phyloP scores from a whole-genome alignment of 441 rosid genomes.

The Euphorbia neoarborescens region DNA sequence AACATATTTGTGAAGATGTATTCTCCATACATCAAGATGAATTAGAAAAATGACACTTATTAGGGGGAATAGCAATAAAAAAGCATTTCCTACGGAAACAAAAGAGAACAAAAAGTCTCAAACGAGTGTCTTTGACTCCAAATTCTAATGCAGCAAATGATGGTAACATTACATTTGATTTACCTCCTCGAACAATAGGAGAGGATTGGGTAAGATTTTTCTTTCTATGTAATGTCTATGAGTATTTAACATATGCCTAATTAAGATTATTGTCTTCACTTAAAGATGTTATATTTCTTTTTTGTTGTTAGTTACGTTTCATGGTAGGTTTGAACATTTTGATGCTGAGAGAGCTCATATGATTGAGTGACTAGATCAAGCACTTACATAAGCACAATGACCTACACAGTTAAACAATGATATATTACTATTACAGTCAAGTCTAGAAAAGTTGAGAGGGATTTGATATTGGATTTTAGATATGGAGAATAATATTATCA shows the following conservation, averaged over 20 bases:
- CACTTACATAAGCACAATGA: too few species aligned
- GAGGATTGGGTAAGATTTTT: conserved; percentile 28
- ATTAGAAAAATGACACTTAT: neutral
- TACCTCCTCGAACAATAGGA: conserved; percentile 13
- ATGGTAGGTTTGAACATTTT: too few species aligned
- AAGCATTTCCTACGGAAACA: neutral
- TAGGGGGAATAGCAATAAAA: neutral
- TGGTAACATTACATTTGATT: neutral
- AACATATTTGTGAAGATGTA: conserved; percentile 7
- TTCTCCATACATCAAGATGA: conserved; percentile 5
- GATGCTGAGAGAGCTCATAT: too few species aligned
- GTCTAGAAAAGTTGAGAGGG: too few species aligned
- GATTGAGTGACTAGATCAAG: too few species aligned
- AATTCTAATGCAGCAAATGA: neutral
- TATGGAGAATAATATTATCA: too few species aligned
- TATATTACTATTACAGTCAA: too few species aligned
- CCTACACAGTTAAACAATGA: too few species aligned
- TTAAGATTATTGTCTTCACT: neutral
- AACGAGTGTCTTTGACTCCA: neutral
- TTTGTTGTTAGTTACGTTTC: neutral
- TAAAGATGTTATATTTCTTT: neutral
- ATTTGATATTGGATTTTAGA: too few species aligned
- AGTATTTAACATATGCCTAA: neutral
- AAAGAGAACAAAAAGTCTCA: neutral
- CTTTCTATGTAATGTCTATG: conserved; percentile 1